Evolutionary conservation across 2,329 filamentous ascomycete genomes (phyloP).

Genomic region (Trichoderma koningii): DNA sequence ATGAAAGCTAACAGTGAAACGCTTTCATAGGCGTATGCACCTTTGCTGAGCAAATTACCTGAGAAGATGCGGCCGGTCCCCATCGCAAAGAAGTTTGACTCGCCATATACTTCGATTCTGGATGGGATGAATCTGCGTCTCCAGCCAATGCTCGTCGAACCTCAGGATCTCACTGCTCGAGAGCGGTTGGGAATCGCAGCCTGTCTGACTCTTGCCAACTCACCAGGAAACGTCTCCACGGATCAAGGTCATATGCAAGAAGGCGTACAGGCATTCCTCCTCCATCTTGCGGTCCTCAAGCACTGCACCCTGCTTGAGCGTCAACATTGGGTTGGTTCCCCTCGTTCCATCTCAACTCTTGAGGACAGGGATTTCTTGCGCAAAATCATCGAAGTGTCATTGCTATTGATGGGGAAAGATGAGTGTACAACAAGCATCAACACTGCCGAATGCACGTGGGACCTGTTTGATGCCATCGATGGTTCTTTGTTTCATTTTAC

Average conservation of each 20-base stretch:
- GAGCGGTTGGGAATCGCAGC: conserved; percentile 18
- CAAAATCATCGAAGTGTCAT: conserved; percentile 9
- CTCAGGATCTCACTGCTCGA: conserved; percentile 1
- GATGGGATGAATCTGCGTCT: not conserved
- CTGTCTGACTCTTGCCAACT: not conserved
- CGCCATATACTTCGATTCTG: not conserved
- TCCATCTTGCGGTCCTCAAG: conserved; percentile 25
- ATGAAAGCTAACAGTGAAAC: not conserved
- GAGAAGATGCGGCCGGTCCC: not conserved
- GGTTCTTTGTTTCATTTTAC: conserved; percentile 19
- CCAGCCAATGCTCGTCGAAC: not conserved
- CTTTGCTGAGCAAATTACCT: conserved; percentile 18
- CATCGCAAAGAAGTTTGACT: conserved; percentile 4
- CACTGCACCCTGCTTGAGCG: conserved; percentile 26
- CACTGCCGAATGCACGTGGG: not conserved
- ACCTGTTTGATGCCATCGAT: conserved; percentile 25
- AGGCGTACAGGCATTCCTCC: conserved; percentile 18
- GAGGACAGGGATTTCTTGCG: conserved; percentile 9
- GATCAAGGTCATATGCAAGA: not conserved
- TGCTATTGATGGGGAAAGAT: not conserved
- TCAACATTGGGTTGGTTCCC: conserved; percentile 16
- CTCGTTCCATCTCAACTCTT: not conserved
- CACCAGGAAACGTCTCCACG: not conserved
- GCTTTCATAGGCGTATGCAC: conserved; percentile 21
- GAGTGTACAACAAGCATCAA: not conserved